Evolutionary conservation across 2,329 filamentous ascomycete genomes (phyloP).

Genomic region (Colletotrichum sublineola): DNA sequence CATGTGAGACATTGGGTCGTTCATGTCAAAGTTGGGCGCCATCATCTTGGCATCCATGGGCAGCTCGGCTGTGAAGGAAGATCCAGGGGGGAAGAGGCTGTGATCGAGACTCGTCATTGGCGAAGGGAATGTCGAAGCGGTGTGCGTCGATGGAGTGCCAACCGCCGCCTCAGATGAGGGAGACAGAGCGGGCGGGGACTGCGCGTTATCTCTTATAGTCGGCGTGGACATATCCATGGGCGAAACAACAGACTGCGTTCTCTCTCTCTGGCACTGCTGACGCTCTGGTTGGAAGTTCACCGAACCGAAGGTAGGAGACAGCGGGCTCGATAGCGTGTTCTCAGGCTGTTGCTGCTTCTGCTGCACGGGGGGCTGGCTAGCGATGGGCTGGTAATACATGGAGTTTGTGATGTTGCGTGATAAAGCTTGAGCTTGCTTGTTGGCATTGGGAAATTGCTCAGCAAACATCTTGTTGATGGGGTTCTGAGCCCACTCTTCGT

Average conservation of each 20-base stretch:
- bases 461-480: conserved; percentile 63
- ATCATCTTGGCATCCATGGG: conserved; percentile 60
- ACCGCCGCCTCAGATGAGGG: conserved; percentile 44
- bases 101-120: conserved; percentile 44
- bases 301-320: conserved; percentile 28
- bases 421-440: conserved; percentile 48
- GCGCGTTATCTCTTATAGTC: conserved; percentile 34
- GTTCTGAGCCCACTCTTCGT: conserved; percentile 58
- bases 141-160: conserved; percentile 40
- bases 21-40: conserved; percentile 51
- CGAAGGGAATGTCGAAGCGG: conserved; percentile 46
- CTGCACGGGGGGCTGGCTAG: neutral
- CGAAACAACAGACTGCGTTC: conserved; percentile 22
- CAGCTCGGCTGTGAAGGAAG: conserved; percentile 58
- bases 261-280: conserved; percentile 33
- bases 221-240: conserved; percentile 44
- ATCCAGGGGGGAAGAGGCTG: conserved; percentile 47
- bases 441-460: conserved; percentile 59
- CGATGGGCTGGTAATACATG: conserved; percentile 34
- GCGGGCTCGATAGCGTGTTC: conserved; percentile 6
- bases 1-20: conserved; percentile 43
- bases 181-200: conserved; percentile 49
- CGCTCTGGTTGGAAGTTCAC: conserved; percentile 44
- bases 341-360: conserved; percentile 12
- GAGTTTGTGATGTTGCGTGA: conserved; percentile 42